Evolutionary conservation across 2,329 filamentous ascomycete species (phyloP), one percentile per base, ranked within the genome.

Genomic region (Colletotrichum agaves): DNA sequence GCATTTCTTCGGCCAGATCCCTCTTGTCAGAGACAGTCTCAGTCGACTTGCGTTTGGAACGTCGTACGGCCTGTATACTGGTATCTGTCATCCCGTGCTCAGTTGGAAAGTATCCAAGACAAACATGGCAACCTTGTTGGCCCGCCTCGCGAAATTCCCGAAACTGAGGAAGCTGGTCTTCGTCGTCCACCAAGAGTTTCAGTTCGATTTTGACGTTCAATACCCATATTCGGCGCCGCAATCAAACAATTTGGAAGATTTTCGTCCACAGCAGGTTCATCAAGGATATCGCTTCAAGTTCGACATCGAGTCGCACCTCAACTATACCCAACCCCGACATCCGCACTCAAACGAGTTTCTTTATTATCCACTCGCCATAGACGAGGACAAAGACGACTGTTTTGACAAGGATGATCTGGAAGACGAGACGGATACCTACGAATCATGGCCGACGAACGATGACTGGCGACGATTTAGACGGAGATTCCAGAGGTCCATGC

Each of bases 171-270:
- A 77, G 37, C 75, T 84, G 50, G 75, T 84, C 7, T 79, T 84
- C 31, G 77, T 84, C 17, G 80, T 84, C 3, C 82, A 83, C 69
- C 82, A 84, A 69, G 82, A 83, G 60, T 83, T 83, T 49, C 80
- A 82, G 31, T 83, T 84, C 69, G 81, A 81, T 67, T 80, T 80
- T 46, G 75, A 78, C 66, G 75, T 74, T 17, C 72, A 74, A 7
- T 75, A 74, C 57, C 74, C 71, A 31, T 75, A 67, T 70, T 39
- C 50, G 61, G 37, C 52, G 27, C 57, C 61, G 46, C 56, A 57
- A 49, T 37, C 55, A 61, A 58, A 41, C 47, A 69, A 49, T 41
- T 69, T 63, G 15, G 46, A 69, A 68, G 55, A 71, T 50, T 56
- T 76, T 58, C 74, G 75, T 19, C 78, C 79, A 37, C 79, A 82